phyloP scores from a whole-genome alignment of 1,284 basidiomycete genomes.

The Papiliotrema terrestris region DNA sequence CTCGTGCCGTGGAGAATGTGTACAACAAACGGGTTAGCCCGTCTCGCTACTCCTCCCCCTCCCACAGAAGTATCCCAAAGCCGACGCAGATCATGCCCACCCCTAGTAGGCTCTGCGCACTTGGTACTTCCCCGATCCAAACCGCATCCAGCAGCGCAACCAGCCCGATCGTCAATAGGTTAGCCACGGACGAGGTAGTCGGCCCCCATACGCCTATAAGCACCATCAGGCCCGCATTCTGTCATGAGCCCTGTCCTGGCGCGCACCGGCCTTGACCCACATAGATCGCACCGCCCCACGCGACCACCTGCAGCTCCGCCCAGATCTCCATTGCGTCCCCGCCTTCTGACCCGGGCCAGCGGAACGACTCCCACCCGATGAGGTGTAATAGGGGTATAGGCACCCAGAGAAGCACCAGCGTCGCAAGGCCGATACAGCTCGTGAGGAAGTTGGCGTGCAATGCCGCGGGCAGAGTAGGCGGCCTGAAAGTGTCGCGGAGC shows the following conservation, averaged over 20 bases:
- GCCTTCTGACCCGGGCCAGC: conserved; percentile 18
- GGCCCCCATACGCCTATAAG: conserved; percentile 49
- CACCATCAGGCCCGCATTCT: conserved; percentile 50
- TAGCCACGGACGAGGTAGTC: conserved; percentile 46
- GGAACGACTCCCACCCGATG: conserved; percentile 40
- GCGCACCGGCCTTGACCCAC: conserved; percentile 24
- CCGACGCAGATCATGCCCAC: conserved; percentile 46
- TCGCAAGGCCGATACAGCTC: conserved; percentile 44
- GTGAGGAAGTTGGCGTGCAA: conserved; percentile 49
- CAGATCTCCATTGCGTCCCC: conserved; percentile 16
- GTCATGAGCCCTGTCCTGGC: not conserved
- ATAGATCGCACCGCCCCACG: conserved; percentile 40
- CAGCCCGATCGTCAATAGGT: conserved; percentile 47
- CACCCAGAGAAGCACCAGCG: conserved; percentile 42
- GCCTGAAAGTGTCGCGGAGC: not conserved
- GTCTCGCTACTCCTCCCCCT: conserved; percentile 30
- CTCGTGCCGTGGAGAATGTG: too few relatives aligned
- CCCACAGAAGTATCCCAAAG: conserved; percentile 45
- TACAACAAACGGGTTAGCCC: not conserved
- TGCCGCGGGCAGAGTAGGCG: conserved; percentile 34
- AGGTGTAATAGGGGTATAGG: conserved; percentile 40
- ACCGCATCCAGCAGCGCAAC: conserved; percentile 46
- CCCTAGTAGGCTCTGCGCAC: conserved; percentile 38
- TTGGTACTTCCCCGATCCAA: conserved; percentile 38
- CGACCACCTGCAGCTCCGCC: conserved; percentile 28